Evolutionary conservation across 2,329 filamentous ascomycete species (phyloP).

Genomic region (Fusarium incarnatum): DNA sequence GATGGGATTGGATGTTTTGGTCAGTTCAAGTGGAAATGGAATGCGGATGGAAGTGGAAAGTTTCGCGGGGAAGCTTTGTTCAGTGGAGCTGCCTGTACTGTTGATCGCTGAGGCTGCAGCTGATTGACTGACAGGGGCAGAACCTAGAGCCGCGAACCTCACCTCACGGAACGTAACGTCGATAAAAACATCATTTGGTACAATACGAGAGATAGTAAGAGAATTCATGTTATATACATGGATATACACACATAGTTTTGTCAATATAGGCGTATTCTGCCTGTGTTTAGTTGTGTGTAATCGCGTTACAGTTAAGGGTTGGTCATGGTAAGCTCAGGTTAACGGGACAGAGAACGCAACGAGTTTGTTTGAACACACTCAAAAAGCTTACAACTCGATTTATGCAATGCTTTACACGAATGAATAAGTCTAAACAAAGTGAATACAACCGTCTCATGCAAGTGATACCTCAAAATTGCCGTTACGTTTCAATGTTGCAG

Average conservation of each 20-base stretch:
- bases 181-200: background rate
- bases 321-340: too few relatives aligned
- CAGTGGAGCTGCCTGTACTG: conserved; percentile 4
- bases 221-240: background rate
- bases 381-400: background rate
- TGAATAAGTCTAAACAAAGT: background rate
- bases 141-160: background rate
- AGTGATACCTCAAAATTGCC: background rate
- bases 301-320: too few relatives aligned
- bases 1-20: conserved; percentile 25
- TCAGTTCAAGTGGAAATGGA: conserved; percentile 8
- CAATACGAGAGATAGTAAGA: background rate
- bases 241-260: too few relatives aligned
- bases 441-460: too few relatives aligned
- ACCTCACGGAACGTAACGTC: conserved; percentile 6
- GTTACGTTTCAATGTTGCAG: background rate
- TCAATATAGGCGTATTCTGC: background rate
- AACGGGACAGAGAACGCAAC: fast-evolving
- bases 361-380: fast-evolving
- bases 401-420: fast-evolving
- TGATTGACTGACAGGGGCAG: conserved; percentile 28
- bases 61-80: conserved; percentile 4
- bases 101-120: conserved; percentile 14
- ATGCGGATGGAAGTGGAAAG: conserved; percentile 8
- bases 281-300: background rate